A percentile compares a stretch with the other conserved stretches of the same genome.
Evolutionary conservation across 129 eudicot species (phyloP).

Genomic region (Tagetes erecta): DNA sequence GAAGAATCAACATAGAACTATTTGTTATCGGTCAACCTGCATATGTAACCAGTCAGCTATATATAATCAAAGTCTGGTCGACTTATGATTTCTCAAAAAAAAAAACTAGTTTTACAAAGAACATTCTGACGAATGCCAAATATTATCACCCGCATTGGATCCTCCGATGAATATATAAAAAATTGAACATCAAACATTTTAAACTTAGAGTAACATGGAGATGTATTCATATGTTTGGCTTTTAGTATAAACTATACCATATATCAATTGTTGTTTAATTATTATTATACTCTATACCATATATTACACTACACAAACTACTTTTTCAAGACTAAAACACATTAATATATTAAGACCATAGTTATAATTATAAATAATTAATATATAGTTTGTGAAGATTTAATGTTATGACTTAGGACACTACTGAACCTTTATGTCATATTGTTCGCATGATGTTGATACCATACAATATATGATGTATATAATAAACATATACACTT

Average conservation of each 20-base stretch:
- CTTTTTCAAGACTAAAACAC: neutral
- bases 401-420: neutral
- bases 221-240: neutral
- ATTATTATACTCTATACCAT: neutral
- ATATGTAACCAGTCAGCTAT: too few species aligned
- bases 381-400: neutral
- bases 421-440: neutral
- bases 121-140: neutral
- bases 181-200: neutral
- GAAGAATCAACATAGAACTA: too few species aligned
- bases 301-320: neutral
- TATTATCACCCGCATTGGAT: neutral
- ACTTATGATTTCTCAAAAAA: neutral
- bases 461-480: neutral
- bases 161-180: neutral
- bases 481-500: neutral
- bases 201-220: neutral
- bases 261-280: neutral
- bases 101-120: neutral
- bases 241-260: neutral
- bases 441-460: constrained; percentile 11
- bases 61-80: too few species aligned
- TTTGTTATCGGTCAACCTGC: too few species aligned
- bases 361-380: neutral
- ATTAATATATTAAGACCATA: neutral